Conservation (phyloP, 306 rosid genomes). For the Lathyrus sativus region DNA sequence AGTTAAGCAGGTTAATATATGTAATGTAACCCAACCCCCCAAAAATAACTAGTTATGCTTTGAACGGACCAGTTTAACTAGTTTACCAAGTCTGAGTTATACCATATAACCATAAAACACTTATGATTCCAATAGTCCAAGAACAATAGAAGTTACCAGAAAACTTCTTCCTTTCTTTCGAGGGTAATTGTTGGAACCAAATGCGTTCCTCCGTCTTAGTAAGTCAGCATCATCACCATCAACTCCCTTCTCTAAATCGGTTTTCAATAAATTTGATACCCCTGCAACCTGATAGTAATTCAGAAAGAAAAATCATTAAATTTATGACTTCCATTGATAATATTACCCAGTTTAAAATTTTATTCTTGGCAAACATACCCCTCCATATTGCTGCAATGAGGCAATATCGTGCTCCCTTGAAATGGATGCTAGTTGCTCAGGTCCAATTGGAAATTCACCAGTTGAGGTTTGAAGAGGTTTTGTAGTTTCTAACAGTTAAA, state of each 20-base stretch:
- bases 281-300: constrained; percentile 66
- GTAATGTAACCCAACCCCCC: background rate
- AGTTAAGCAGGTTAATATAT: background rate
- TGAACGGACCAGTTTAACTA: background rate
- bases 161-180: constrained; percentile 80
- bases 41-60: background rate
- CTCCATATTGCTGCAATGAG: constrained; percentile 66
- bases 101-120: constrained; percentile 1
- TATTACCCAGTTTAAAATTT: background rate
- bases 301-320: constrained; percentile 24
- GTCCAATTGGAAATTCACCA: constrained; percentile 78
- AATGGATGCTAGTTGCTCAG: constrained; percentile 70
- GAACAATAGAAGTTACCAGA: constrained; percentile 51
- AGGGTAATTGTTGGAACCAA: constrained; percentile 89
- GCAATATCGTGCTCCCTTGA: constrained; percentile 70
- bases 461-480: constrained; percentile 32
- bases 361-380: constrained; percentile 55
- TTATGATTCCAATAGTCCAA: constrained; percentile 17
- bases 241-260: constrained; percentile 78
- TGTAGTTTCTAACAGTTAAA: constrained; percentile 44
- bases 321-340: constrained; percentile 8
- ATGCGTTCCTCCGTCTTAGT: constrained; percentile 64
- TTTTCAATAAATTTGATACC: constrained; percentile 61
- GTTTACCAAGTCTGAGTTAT: background rate
- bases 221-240: constrained; percentile 74